A percentile compares a stretch with the other conserved stretches of the same genome.
Conservation (phyloP, 1,139 yeast genomes). For the Lodderomyces beijingensis region DNA sequence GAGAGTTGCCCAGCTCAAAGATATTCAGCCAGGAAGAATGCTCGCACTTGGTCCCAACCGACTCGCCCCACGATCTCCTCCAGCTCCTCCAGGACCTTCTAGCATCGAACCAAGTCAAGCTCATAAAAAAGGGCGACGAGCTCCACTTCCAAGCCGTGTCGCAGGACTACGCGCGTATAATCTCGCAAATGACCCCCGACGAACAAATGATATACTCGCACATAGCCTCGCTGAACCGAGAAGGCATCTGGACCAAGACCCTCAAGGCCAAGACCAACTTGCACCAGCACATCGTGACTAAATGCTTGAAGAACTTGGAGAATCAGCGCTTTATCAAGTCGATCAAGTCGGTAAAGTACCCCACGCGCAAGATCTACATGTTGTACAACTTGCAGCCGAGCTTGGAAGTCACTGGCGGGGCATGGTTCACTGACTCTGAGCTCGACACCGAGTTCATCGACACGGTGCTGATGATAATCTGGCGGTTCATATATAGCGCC, state of each 20-base stretch:
- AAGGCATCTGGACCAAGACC: constrained; percentile 95
- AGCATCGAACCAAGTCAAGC: constrained; percentile 61
- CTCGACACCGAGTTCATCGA: constrained; percentile 92
- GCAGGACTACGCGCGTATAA: constrained; percentile 62
- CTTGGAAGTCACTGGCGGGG: constrained; percentile 96
- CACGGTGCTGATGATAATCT: constrained; percentile 73
- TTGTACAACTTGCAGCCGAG: constrained; percentile 89
- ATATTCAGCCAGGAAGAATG: constrained; percentile 60
- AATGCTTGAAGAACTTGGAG: constrained; percentile 82
- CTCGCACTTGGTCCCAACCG: constrained; percentile 30
- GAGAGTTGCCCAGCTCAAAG: constrained; percentile 40
- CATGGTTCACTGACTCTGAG: constrained; percentile 97
- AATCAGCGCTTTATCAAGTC: constrained; percentile 81
- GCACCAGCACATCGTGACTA: constrained; percentile 85
- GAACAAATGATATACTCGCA: constrained; percentile 89
- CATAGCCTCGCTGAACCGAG: constrained; percentile 90
- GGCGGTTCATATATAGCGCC: constrained; percentile 77
- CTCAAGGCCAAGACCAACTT: constrained; percentile 85
- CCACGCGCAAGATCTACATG: constrained; percentile 97
- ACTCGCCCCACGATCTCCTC: constrained; percentile 47
- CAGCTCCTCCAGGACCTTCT: constrained; percentile 61
- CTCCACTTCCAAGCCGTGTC: constrained; percentile 72
- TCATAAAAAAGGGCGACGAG: constrained; percentile 60
- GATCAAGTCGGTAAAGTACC: constrained; percentile 88
- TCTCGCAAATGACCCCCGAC: constrained; percentile 74